Base-by-base conservation (phyloP, 805 yeast species). In the Hanseniaspora mollemarum region DNA sequence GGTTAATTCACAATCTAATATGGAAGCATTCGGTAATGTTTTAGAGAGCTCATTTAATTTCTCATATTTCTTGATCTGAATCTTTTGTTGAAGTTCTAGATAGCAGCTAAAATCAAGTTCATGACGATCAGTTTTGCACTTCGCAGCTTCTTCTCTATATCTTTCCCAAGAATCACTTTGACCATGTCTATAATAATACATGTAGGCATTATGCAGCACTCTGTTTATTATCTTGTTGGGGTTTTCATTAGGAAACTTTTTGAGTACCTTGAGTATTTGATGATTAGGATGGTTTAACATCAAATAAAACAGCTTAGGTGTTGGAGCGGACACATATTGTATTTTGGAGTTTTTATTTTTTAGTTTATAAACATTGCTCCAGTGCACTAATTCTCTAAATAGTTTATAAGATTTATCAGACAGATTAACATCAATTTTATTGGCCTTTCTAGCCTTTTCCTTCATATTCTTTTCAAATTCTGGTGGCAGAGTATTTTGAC, bases 201-300 rank as follows among this genome's bases (percentile, higher is more conserved):
- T 46, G 22, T 46, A 46, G 9, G 43, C 43, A 37, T 46, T 46
- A 33, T 46, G 50, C 28, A 37, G 33, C 9, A 46, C 38, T 29
- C 50, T 46, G 12, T n/a, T 22, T 3, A 46, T 2, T 2, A 25
- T 29, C 4, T n/a, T 29, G 29, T 16, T 22, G 0, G 31, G 3
- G 1, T 19, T n/a, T 22, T 46, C 50, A 28, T 37, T 5, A 4
- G 50, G 50, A 24, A 46, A 46, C 15, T 46, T 35, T 31, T 37
- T 38, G 16, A 46, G 15, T 5, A 46, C 50, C 29, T 46, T 46
- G 16, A 29, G 8, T 37, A 37, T 37, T 21, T 37, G 26, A 13
- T 37, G 41, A 21, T 37, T 37, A 12, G 41, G 41, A 8, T 37
- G 5, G 28, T 37, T 37, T 21, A 28, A 10, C 22, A 9, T 37